Evolutionary conservation across 2,329 filamentous ascomycete genomes (phyloP), one percentile per base, ranked within the genome.

Genomic region (Tolypocladium capitatum): DNA sequence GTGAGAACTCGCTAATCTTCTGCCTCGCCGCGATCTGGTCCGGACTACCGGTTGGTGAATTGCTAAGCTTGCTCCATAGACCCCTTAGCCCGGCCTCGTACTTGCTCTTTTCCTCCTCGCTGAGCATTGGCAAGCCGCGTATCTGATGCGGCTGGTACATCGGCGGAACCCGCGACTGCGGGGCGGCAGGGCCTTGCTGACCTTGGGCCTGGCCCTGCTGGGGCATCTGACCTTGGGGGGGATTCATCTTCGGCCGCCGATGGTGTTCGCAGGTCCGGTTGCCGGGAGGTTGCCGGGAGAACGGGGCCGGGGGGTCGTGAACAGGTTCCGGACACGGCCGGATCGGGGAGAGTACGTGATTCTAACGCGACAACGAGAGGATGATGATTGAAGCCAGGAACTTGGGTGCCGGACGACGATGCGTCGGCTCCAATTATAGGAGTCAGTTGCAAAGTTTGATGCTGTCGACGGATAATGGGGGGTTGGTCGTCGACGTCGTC

Each of bases 1-100:
- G 70, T 0, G 78, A 78, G 57, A 83, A 83, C 9, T 82, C 77
- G 7, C 66, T 60, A 21, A 83, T 75, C 63, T 81, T 82, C 36
- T 70, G 69, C 52, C 71, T 73, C 0, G 79, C 78, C 0, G 67
- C 64, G 24, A 68, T 60, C 42, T 80, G 71, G 21, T 74, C 69
- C 1, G 57, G 55, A 4, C 74, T 75, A 21, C 74, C 73, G 1
- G 68, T 65, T 0, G 70, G 60, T 1, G 67, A 63, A 20, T 67
- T 71, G 49, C 75, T 71, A 42, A 75, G 71, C 36, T 75, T 68
- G 21, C 63, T 68, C 72, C 76, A 83, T 0, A 83, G 63, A 2
- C 64, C 57, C 10, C 68, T 66, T 0, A 83, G 64, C 1, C 79
- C 79, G 2, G 67, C 62, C 54, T 81, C 76, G 53, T 81, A 83